Percentiles rank a stretch among this genome's conserved stretches.
These are phyloP conservation scores for Calonectria pseudoreteaudii DNA, from an alignment of 2,329 filamentous ascomycete genomes.

Conservation along the genomic window DNA sequence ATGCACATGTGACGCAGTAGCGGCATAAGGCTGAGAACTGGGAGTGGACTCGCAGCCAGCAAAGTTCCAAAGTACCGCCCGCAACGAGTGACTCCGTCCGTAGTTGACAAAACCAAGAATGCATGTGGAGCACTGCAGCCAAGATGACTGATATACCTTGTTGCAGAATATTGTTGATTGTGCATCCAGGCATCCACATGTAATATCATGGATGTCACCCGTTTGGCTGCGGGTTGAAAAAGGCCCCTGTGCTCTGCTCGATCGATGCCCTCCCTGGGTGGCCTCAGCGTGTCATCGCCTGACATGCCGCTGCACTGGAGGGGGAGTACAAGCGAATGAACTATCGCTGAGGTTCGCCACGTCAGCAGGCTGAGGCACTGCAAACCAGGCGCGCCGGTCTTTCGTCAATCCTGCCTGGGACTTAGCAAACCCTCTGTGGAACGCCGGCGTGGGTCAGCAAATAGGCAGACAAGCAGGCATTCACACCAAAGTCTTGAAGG, in stretches of 20 bases:
- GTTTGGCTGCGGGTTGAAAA: not conserved
- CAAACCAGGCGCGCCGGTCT: not conserved
- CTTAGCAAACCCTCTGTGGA: not conserved
- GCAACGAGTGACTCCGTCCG: not conserved
- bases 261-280: not conserved
- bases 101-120: too few relatives aligned
- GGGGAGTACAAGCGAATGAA: slow-evolving; percentile 12
- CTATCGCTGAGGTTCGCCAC: slow-evolving; percentile 27
- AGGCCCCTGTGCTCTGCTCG: not conserved
- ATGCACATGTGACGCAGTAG: slow-evolving; percentile 19
- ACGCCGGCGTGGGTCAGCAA: not conserved
- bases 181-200: not conserved
- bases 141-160: not conserved
- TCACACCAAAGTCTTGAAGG: not conserved
- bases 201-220: not conserved
- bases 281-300: slow-evolving; percentile 22
- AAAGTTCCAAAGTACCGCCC: not conserved
- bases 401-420: not conserved
- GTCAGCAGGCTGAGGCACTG: slow-evolving; percentile 30
- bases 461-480: not conserved
- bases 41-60: not conserved
- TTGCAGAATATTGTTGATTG: not conserved
- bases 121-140: too few relatives aligned
- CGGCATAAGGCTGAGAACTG: slow-evolving; percentile 1
- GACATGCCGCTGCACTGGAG: slow-evolving; percentile 30